Base-by-base conservation (phyloP, 768 basidiomycete species). In the Galerina marginata region DNA sequence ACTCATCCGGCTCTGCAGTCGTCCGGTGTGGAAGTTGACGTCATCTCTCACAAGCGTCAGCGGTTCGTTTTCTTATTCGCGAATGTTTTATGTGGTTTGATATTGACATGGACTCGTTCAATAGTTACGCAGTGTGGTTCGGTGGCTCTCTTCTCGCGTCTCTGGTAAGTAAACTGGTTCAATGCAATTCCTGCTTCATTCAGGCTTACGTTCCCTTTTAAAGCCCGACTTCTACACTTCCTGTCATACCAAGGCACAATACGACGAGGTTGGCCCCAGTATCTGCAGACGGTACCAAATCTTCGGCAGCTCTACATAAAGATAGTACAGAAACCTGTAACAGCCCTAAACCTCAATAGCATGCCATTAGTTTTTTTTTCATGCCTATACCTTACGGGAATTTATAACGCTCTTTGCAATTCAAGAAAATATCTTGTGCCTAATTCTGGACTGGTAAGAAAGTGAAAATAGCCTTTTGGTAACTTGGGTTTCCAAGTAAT, bases 1-100 rank as follows among this genome's bases (percentile, higher is more conserved):
- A 60, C 56, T 47, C 60, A 64, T 55, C 52, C 55, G 49, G 56
- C 44, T 60, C 52, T 42, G 48, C 37, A 97, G 93, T 98, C 96
- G 7, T 93, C 93, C 25, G 96, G 97, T 25, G 93, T 99, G 20
- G 96, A 98, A 54, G 96, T 99, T 63, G 96, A 99, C 62, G 96
- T 99, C 69, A 97, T 99, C 71, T 92, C 92, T 9, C 97, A 99
- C 84, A 98, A 98, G 79, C 90, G 94, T 59, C 96, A 99, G 80
- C 84, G 95, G 83, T 95, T 75, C 69, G 78, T 67, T 16, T 45
- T 40, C 44, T 51, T 20, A 55, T 47, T 47, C 20, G 15, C 16
- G 16, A 37, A 37, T 37, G 52, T 2, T 15, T 33, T 46, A 5
- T 16, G 25, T 37, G 26, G 12, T 55, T 16, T 23, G 26, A 37